Base-by-base conservation (phyloP, 495 filamentous ascomycete genomes). In the Chaetomium fimeti region DNA sequence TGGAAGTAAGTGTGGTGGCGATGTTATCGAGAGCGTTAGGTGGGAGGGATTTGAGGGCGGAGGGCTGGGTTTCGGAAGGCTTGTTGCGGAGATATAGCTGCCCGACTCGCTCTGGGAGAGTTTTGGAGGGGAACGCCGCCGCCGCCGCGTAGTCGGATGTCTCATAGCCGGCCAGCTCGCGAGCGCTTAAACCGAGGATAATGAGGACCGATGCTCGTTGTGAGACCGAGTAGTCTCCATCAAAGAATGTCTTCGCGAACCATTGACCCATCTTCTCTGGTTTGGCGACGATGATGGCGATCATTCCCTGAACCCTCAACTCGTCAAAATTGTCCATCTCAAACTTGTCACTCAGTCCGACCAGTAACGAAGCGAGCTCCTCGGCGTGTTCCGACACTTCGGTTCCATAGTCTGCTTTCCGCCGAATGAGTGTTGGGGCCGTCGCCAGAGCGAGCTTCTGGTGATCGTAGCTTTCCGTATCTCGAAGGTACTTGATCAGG, bases 161-260 rank as follows among this genome's bases (percentile, higher is more conserved):
- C 29, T 88, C 87, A 60, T 89, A 87, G 8, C 94, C 93, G 0
- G 90, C 92, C 2, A 99, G 75, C 74, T 98, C 94, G 49, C 94
- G 84, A n/a, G 90, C 91, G 53, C 87, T 84, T 0, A 99, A 77
- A 16, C 93, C 93, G 20, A 98, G 77, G 6, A 89, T 86, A 57
- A 88, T 89, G 43, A 98, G 87, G 43, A 97, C 81, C 0, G 89
- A 85, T 13, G 88, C 88, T 40, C 94, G 83, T 69, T 98, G 93
- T 0, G 85, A 82, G 53, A 97, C 79, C 0, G 92, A 96, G 68
- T 93, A 90, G 67, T 98, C 95, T 12, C 92, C 95, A 45, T 89
- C 88, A 71, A 96, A 98, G 76, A 93, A 96, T 0, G 89, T 87
- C 60, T 86, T 87, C 1, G 89, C 84, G 62, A 96, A 91, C 88